Percentiles rank a stretch among this genome's conserved stretches.
Evolutionary conservation across 192 early-diverging fungal species (phyloP).

Genomic region (Geranomyces variabilis): DNA sequence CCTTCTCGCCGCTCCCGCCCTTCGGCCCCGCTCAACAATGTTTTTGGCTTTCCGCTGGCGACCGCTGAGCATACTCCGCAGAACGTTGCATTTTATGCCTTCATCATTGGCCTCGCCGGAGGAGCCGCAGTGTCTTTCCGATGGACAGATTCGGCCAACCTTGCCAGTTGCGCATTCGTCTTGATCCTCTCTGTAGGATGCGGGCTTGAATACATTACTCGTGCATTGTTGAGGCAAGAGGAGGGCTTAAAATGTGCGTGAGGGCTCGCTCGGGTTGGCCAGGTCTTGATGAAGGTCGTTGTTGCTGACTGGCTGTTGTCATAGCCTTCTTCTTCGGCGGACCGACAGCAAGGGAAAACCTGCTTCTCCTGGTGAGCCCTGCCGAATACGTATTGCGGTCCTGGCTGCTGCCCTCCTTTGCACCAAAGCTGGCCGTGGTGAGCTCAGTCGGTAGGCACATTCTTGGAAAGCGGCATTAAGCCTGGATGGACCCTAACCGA

Average conservation of each 20-base stretch:
- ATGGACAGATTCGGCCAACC: slow-evolving; percentile 35
- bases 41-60: slow-evolving; percentile 48
- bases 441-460: slow-evolving; percentile 18
- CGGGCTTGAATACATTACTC: slow-evolving; percentile 75
- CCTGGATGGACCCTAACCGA: background rate
- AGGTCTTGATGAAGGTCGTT: too few species aligned
- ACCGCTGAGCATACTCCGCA: slow-evolving; percentile 73
- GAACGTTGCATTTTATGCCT: slow-evolving; percentile 78
- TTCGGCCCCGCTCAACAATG: background rate
- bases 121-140: slow-evolving; percentile 55
- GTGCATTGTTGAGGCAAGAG: slow-evolving; percentile 72
- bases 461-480: background rate
- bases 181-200: slow-evolving; percentile 5
- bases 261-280: background rate
- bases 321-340: slow-evolving; percentile 12
- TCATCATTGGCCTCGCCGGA: slow-evolving; percentile 64
- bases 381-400: slow-evolving; percentile 8
- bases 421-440: slow-evolving; percentile 9
- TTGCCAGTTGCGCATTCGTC: background rate
- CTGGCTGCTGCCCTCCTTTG: background rate
- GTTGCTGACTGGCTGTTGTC: background rate
- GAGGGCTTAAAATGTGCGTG: slow-evolving; percentile 23
- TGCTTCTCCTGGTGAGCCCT: slow-evolving; percentile 2
- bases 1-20: background rate
- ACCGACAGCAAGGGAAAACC: background rate